A percentile compares a stretch with the other conserved stretches of the same genome.
Evolutionary conservation across 2,329 filamentous ascomycete species (phyloP).

Genomic region (Raffaelea ambrosiae): DNA sequence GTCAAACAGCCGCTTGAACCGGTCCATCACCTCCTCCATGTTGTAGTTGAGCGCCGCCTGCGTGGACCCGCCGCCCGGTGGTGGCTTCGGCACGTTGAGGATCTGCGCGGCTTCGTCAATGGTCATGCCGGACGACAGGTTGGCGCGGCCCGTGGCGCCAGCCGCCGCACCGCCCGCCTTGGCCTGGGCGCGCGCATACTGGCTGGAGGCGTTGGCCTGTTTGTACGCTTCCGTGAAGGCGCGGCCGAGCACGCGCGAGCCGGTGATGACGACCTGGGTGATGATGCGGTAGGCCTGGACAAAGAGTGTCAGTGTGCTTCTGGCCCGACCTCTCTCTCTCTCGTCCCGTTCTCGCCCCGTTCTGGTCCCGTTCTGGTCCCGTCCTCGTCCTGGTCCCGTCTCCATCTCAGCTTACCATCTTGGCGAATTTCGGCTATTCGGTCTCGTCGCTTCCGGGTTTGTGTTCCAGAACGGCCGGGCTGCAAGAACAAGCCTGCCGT

Average conservation of each 20-base stretch:
- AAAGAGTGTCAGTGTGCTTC: no score
- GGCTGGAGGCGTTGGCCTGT: constrained; percentile 80
- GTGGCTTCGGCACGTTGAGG: constrained; percentile 79
- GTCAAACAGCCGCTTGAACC: constrained; percentile 94
- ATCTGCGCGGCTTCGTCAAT: constrained; percentile 97
- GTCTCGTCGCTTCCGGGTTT: no score
- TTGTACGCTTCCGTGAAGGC: constrained; percentile 92
- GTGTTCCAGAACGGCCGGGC: no score
- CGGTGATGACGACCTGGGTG: constrained; percentile 84
- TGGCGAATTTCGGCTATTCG: no score
- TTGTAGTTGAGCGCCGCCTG: constrained; percentile 30
- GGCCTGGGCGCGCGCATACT: constrained; percentile 67
- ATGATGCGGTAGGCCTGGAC: constrained; percentile 84
- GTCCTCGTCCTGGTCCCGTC: no score
- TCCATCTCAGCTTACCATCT: no score
- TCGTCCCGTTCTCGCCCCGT: no score
- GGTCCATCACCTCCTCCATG: constrained; percentile 68
- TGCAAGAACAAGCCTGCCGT: no score
- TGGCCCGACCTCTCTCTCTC: no score
- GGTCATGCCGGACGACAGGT: constrained; percentile 63
- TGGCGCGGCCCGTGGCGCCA: constrained; percentile 31
- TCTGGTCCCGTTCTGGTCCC: no score
- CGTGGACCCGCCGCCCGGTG: constrained; percentile 36
- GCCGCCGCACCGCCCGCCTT: constrained; percentile 41
- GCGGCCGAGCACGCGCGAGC: constrained; percentile 83